A percentile compares a stretch with the other conserved stretches of the same genome.
phyloP scores from a whole-genome alignment of 78 protist genomes.

The Dictyostelium capitatum region DNA sequence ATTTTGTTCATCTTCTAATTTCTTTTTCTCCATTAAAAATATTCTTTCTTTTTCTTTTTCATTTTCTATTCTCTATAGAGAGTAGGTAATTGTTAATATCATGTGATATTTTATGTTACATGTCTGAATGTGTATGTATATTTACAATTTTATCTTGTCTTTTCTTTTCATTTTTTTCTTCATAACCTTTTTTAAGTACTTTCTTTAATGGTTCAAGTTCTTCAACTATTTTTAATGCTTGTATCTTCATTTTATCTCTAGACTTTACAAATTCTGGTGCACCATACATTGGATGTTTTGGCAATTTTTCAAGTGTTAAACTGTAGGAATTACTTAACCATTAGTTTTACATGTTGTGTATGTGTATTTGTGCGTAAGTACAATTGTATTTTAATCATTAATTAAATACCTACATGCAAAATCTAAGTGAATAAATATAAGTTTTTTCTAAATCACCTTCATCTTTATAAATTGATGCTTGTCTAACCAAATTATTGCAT shows the following conservation, averaged over 20 bases:
- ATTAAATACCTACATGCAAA: conserved; percentile 46
- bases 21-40: background rate
- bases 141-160: background rate
- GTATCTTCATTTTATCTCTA: conserved; percentile 15
- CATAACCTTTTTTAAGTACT: conserved; percentile 18
- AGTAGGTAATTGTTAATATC: background rate
- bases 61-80: conserved; percentile 18
- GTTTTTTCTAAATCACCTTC: conserved; percentile 76
- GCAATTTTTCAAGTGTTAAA: conserved; percentile 55
- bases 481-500: conserved; percentile 45
- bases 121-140: no score
- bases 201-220: conserved; percentile 48
- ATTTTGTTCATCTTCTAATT: background rate
- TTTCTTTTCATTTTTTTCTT: background rate
- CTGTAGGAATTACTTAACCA: background rate
- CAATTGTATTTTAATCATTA: background rate
- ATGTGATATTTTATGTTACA: background rate
- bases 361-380: background rate
- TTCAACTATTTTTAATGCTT: conserved; percentile 9
- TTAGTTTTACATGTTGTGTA: no score
- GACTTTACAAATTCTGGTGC: conserved; percentile 6
- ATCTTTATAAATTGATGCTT: conserved; percentile 23
- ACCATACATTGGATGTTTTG: conserved; percentile 58
- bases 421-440: conserved; percentile 39
- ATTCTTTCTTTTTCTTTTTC: conserved; percentile 10